phyloP scores from a whole-genome alignment of 139 green algal species.

The Dunaliella primolecta region DNA sequence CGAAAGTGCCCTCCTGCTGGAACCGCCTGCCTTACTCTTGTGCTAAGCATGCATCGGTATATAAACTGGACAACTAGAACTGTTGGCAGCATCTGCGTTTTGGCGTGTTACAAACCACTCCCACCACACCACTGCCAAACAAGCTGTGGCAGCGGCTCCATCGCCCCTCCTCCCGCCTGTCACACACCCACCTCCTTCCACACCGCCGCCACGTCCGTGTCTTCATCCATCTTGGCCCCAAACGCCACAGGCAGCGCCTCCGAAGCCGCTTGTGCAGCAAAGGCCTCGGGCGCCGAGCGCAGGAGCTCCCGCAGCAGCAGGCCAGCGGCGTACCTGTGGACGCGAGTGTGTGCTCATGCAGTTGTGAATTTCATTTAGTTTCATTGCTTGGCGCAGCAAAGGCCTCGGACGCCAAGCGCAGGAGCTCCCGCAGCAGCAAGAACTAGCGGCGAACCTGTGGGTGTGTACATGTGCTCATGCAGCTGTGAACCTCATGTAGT shows the following conservation, averaged over 20 bases:
- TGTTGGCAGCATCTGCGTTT: too few species aligned
- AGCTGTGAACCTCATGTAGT: background rate
- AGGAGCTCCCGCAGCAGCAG: slow-evolving; percentile 71
- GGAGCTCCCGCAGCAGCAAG: slow-evolving; percentile 68
- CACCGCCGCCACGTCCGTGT: slow-evolving; percentile 48
- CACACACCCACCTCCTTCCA: slow-evolving; percentile 66
- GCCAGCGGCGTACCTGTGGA: slow-evolving; percentile 36
- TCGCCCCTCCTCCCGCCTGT: too few species aligned
- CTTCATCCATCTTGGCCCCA: slow-evolving; percentile 52
- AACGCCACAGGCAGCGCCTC: slow-evolving; percentile 61
- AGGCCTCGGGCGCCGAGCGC: slow-evolving; percentile 49
- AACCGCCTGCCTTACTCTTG: too few species aligned
- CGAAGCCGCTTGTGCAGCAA: slow-evolving; percentile 42
- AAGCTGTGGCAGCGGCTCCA: too few species aligned
- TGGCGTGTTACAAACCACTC: too few species aligned
- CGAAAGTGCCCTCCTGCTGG: too few species aligned
- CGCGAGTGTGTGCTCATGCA: background rate
- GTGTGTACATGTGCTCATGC: background rate
- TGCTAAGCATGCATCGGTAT: too few species aligned
- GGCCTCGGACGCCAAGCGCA: slow-evolving; percentile 48
- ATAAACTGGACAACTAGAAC: too few species aligned
- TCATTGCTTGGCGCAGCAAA: slow-evolving; percentile 45
- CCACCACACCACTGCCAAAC: too few species aligned
- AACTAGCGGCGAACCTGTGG: slow-evolving; percentile 39
- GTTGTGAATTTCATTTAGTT: too few species aligned